Conservation (phyloP, 495 filamentous ascomycete genomes). For the Poronia punctata region DNA sequence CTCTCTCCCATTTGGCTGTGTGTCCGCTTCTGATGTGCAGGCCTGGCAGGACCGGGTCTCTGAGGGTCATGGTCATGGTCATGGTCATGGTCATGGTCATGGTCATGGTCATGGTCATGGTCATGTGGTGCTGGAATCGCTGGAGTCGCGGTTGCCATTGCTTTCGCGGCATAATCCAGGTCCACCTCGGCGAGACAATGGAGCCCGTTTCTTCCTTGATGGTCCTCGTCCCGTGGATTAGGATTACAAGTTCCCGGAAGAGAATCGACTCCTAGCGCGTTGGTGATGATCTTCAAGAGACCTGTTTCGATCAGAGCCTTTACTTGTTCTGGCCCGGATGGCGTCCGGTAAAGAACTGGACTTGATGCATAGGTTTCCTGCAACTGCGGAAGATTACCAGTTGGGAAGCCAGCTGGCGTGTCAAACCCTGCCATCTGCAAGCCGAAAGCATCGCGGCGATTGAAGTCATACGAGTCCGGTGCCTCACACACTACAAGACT, state of each 20-base stretch:
- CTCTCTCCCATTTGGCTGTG: slow-evolving; percentile 17
- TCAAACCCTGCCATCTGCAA: too few relatives aligned
- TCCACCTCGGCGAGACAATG: slow-evolving; percentile 43
- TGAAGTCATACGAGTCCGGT: slow-evolving; percentile 13
- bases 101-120: too few relatives aligned
- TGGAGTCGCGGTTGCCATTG: too few relatives aligned
- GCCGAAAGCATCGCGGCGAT: slow-evolving; percentile 34
- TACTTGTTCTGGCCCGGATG: not conserved
- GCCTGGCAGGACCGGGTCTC: not conserved
- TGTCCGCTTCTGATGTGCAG: slow-evolving; percentile 17
- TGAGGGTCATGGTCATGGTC: slow-evolving; percentile 5
- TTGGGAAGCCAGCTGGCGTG: too few relatives aligned
- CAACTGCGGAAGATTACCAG: too few relatives aligned
- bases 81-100: slow-evolving; percentile 8
- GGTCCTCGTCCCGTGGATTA: slow-evolving; percentile 29
- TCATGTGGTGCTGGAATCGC: too few relatives aligned
- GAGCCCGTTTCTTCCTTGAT: slow-evolving; percentile 40
- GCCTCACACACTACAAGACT: slow-evolving; percentile 9
- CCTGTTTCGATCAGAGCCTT: slow-evolving; percentile 18
- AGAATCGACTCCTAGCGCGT: slow-evolving; percentile 17
- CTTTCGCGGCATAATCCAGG: too few relatives aligned
- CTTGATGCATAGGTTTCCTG: slow-evolving; percentile 10
- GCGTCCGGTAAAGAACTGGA: too few relatives aligned
- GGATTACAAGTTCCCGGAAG: slow-evolving; percentile 16
- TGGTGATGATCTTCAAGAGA: slow-evolving; percentile 29